Evolutionary conservation across 2,329 filamentous ascomycete species (phyloP).

Genomic region (Colletotrichum lini): DNA sequence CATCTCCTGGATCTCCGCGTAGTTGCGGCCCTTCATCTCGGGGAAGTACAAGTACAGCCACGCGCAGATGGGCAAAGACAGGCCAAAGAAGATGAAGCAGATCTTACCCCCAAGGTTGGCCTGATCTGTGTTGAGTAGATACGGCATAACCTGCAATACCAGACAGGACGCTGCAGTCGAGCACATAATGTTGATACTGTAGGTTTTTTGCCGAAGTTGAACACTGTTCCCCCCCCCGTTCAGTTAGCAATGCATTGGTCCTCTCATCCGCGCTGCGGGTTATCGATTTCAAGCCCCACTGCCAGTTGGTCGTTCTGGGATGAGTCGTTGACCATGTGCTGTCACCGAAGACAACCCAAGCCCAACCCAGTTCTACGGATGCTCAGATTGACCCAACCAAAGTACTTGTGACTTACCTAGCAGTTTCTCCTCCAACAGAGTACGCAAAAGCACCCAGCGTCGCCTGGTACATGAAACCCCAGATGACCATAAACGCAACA

Average conservation of each 20-base stretch:
- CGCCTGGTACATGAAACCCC: conserved; percentile 49
- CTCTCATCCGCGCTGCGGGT: conserved; percentile 70
- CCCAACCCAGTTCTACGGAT: neutral
- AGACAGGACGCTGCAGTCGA: conserved; percentile 50
- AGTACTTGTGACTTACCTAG: conserved; percentile 41
- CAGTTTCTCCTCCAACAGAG: conserved; percentile 50
- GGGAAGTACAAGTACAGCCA: conserved; percentile 41
- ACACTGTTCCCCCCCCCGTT: conserved; percentile 70
- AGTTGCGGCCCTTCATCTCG: conserved; percentile 42
- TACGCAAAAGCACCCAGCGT: conserved; percentile 50
- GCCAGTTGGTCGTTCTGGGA: neutral
- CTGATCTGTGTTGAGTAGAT: conserved; percentile 49
- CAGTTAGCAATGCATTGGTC: conserved; percentile 76
- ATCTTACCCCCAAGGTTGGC: conserved; percentile 52
- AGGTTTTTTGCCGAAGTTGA: conserved; percentile 51
- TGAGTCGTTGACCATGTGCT: neutral
- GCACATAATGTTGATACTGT: conserved; percentile 52
- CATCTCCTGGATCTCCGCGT: conserved; percentile 42
- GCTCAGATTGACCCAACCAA: neutral
- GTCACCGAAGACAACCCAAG: neutral
- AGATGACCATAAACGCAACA: conserved; percentile 49
- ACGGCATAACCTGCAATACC: conserved; percentile 50
- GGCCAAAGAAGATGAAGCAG: conserved; percentile 51
- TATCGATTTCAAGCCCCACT: conserved; percentile 60
- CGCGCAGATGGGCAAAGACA: conserved; percentile 48